Evolutionary conservation across 2,329 filamentous ascomycete genomes (phyloP).

Genomic region (Colletotrichum eremochloae): DNA sequence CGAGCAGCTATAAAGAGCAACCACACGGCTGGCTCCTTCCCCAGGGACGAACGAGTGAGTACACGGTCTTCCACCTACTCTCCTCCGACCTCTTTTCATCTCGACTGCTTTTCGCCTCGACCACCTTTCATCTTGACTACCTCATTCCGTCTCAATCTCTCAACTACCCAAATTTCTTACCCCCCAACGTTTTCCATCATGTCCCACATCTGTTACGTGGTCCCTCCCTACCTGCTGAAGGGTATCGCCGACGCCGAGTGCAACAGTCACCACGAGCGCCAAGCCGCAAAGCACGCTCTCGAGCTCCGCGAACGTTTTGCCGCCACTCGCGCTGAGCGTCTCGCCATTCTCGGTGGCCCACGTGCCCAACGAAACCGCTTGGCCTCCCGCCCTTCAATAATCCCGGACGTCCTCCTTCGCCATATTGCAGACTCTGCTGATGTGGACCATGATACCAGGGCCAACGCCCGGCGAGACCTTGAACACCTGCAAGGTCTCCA

Average conservation of each 20-base stretch:
- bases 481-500: constrained; percentile 54
- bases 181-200: not conserved
- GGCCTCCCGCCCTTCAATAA: constrained; percentile 31
- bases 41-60: too few relatives aligned
- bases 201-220: constrained; percentile 53
- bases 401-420: constrained; percentile 8
- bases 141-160: too few relatives aligned
- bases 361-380: constrained; percentile 46
- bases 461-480: constrained; percentile 54
- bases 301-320: constrained; percentile 50
- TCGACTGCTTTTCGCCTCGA: not conserved
- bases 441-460: constrained; percentile 55
- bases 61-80: too few relatives aligned
- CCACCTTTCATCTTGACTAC: not conserved
- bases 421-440: constrained; percentile 38
- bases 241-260: constrained; percentile 56
- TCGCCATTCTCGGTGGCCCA: constrained; percentile 52
- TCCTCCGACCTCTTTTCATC: too few relatives aligned
- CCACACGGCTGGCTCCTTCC: too few relatives aligned
- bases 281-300: constrained; percentile 54
- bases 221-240: constrained; percentile 61
- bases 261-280: constrained; percentile 54
- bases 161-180: too few relatives aligned
- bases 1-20: too few relatives aligned
- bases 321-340: constrained; percentile 51